phyloP scores from a whole-genome alignment of 1,284 basidiomycete species.

The Austroboletus olivaceoglutinosus region DNA sequence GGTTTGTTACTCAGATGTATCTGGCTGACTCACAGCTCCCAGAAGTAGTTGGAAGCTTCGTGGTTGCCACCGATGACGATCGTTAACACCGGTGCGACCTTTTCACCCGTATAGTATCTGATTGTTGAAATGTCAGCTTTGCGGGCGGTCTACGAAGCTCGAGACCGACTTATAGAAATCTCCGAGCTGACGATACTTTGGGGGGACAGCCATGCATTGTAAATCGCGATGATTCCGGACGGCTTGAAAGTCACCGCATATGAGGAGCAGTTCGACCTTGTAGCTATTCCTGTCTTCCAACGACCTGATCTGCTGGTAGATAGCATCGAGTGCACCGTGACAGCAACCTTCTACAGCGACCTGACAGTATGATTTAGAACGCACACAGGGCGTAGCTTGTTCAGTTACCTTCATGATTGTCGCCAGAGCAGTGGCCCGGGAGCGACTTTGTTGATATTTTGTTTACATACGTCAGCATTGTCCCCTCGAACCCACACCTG shows the following conservation, averaged over 20 bases:
- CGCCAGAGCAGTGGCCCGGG: too few species aligned
- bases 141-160: background rate
- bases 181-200: constrained; percentile 84
- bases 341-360: constrained; percentile 95
- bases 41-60: constrained; percentile 96
- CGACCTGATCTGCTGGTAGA: constrained; percentile 74
- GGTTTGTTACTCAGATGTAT: background rate
- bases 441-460: too few species aligned
- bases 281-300: constrained; percentile 63
- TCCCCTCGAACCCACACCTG: too few species aligned
- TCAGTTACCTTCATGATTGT: background rate
- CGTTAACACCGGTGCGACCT: constrained; percentile 82
- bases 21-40: constrained; percentile 79
- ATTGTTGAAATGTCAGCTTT: constrained; percentile 1
- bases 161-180: constrained; percentile 74
- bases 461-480: too few species aligned
- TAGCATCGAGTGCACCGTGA: constrained; percentile 85
- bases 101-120: constrained; percentile 86
- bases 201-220: constrained; percentile 86
- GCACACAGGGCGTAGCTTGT: background rate
- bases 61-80: constrained; percentile 98
- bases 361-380: constrained; percentile 37
- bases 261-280: constrained; percentile 81
- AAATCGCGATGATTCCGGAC: constrained; percentile 86
- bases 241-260: constrained; percentile 97